These are phyloP conservation scores for Panaeolus papilionaceus DNA, from an alignment of 768 basidiomycete species.

Conservation along the genomic window DNA sequence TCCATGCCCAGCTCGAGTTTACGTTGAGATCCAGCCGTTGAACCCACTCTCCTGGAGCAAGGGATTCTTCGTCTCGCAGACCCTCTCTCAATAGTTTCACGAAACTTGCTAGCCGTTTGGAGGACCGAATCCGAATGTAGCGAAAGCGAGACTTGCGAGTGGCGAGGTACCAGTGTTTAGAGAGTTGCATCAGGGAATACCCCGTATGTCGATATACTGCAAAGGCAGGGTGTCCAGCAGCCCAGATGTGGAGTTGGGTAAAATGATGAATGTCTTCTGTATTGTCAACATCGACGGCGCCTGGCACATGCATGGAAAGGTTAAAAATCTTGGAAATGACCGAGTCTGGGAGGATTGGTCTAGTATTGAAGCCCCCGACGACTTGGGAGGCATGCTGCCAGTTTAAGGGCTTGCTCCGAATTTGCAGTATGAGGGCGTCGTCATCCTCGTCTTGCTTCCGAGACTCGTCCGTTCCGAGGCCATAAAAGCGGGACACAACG, in stretches of 20 bases:
- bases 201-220: neutral
- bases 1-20: neutral
- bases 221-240: neutral
- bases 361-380: neutral
- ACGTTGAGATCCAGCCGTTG: neutral
- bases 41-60: neutral
- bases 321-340: neutral
- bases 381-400: neutral
- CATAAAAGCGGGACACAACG: neutral
- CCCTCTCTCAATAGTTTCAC: neutral
- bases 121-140: conserved; percentile 13
- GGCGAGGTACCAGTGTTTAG: neutral
- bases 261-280: neutral
- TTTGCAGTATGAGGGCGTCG: neutral
- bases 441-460: neutral
- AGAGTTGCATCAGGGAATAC: neutral
- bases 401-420: neutral
- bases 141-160: neutral
- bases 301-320: neutral
- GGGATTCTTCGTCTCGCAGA: neutral
- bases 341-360: neutral
- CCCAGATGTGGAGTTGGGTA: neutral
- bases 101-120: neutral
- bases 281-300: neutral
- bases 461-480: neutral